phyloP scores from a whole-genome alignment of 176 grass and related monocot species.

The Lolium multiflorum region DNA sequence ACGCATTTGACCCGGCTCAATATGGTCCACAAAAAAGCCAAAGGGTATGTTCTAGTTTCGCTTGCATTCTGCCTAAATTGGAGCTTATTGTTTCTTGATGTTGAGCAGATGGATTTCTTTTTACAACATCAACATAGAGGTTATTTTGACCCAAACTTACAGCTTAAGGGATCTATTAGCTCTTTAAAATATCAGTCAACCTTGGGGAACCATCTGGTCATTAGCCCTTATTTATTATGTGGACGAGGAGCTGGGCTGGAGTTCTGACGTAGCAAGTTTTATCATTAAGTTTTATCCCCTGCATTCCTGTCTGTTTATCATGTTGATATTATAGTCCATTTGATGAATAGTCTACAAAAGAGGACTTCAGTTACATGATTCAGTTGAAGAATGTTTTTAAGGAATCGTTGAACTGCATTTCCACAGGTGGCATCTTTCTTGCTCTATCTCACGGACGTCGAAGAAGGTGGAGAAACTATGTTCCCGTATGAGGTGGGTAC shows the following conservation, averaged over 20 bases:
- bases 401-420: constrained; percentile 40
- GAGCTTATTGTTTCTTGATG: neutral
- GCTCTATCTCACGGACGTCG: constrained; percentile 90
- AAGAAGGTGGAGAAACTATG: constrained; percentile 99
- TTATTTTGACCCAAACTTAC: neutral
- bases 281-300: constrained; percentile 3
- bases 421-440: constrained; percentile 92
- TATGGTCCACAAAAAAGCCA: constrained; percentile 96
- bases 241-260: neutral
- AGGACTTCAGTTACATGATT: neutral
- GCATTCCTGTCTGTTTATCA: neutral
- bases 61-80: constrained; percentile 20
- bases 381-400: constrained; percentile 10
- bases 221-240: neutral
- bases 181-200: neutral
- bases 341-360: neutral
- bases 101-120: neutral
- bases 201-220: neutral
- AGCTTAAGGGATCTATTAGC: neutral
- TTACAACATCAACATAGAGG: neutral
- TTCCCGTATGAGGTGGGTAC: constrained; percentile 88
- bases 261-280: neutral
- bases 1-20: constrained; percentile 87
- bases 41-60: constrained; percentile 63
- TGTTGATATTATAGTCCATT: neutral